These are phyloP conservation scores for Starmera pachycereana DNA, from an alignment of 805 yeast species.

Conservation along the genomic window DNA sequence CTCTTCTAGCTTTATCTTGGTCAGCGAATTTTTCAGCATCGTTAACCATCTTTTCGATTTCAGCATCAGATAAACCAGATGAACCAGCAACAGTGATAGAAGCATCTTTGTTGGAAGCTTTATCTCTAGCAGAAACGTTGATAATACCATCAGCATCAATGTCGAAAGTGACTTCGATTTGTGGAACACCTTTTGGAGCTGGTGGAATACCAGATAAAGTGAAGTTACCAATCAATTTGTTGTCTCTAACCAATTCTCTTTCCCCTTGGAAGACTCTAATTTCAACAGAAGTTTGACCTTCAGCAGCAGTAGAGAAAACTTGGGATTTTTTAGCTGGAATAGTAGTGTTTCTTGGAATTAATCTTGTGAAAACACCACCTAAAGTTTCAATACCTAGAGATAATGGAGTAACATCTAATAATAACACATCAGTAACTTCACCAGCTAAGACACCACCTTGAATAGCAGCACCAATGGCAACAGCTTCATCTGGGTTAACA, in stretches of 20 bases:
- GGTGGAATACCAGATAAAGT: constrained; percentile 64
- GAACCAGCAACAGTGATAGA: constrained; percentile 56
- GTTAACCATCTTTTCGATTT: constrained; percentile 47
- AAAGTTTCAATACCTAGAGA: constrained; percentile 75
- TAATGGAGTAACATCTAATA: constrained; percentile 74
- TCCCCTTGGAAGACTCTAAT: constrained; percentile 77
- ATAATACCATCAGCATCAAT: constrained; percentile 78
- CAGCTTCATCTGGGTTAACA: constrained; percentile 85
- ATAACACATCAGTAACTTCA: constrained; percentile 68
- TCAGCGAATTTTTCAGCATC: constrained; percentile 54
- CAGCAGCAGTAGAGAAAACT: constrained; percentile 71
- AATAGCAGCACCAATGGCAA: constrained; percentile 82
- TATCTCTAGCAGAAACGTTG: constrained; percentile 76
- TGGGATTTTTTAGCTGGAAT: constrained; percentile 69
- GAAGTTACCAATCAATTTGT: constrained; percentile 70
- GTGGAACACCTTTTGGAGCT: constrained; percentile 75
- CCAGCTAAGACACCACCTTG: constrained; percentile 85
- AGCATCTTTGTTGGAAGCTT: constrained; percentile 72
- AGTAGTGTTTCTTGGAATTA: constrained; percentile 67
- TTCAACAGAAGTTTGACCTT: constrained; percentile 77
- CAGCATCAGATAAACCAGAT: constrained; percentile 52
- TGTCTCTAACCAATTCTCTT: constrained; percentile 67
- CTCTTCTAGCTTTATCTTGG: constrained; percentile 45
- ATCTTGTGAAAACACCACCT: constrained; percentile 71
- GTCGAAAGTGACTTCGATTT: constrained; percentile 65